A percentile compares a stretch with the other conserved stretches of the same genome.
Conservation (phyloP, 1,284 basidiomycete genomes). For the Cerioporus squamosus region DNA sequence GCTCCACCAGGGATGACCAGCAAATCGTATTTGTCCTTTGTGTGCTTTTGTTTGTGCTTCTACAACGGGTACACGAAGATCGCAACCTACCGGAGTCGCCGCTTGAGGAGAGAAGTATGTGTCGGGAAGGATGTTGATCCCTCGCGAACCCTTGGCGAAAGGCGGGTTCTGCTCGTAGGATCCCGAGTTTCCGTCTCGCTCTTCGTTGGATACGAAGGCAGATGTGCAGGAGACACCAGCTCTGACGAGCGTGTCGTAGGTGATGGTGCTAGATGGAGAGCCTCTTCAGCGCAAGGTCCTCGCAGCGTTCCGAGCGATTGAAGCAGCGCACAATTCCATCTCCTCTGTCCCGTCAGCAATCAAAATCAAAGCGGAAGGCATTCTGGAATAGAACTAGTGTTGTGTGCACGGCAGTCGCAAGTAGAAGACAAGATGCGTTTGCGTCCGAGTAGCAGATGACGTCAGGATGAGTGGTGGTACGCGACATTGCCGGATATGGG, state of each 20-base stretch:
- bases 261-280: conserved; percentile 61
- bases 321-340: conserved; percentile 82
- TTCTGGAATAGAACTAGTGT: conserved; percentile 25
- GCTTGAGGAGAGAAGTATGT: conserved; percentile 50
- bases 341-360: conserved; percentile 92
- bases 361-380: conserved; percentile 70
- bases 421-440: no score
- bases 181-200: conserved; percentile 4
- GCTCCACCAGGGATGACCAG: conserved; percentile 83
- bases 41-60: not conserved
- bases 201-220: conserved; percentile 58
- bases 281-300: not conserved
- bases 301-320: not conserved
- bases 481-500: not conserved
- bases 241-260: conserved; percentile 80
- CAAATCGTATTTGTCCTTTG: conserved; percentile 65
- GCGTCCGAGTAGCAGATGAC: not conserved
- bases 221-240: conserved; percentile 69
- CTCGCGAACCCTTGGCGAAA: conserved; percentile 69
- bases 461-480: not conserved
- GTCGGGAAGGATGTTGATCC: conserved; percentile 77
- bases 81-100: conserved; percentile 25
- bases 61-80: not conserved
- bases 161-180: conserved; percentile 35
- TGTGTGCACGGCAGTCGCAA: no score